These are phyloP conservation scores for Coniochaeta ligniaria DNA, from an alignment of 2,329 filamentous ascomycete species.

Conservation along the genomic window DNA sequence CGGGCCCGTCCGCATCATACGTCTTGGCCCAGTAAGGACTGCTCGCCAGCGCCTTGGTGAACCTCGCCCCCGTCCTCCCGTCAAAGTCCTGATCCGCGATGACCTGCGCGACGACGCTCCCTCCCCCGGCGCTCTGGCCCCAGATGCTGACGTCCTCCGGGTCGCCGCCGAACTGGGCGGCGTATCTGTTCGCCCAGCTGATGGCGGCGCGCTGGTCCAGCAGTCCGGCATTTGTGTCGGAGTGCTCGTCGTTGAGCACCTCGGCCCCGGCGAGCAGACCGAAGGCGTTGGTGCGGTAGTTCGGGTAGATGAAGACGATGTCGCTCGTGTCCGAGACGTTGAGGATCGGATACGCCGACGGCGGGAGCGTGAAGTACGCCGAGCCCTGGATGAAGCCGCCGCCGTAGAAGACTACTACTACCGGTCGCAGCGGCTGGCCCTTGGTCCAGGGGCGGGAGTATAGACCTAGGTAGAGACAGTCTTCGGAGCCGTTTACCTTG, in stretches of 20 bases:
- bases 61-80: conserved; percentile 3
- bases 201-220: conserved; percentile 43
- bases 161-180: conserved; percentile 41
- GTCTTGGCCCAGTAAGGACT: conserved; percentile 55
- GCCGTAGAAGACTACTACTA: conserved; percentile 54
- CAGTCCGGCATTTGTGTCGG: conserved; percentile 44
- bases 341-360: conserved; percentile 48
- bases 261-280: conserved; percentile 44
- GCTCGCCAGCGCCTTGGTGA: conserved; percentile 23
- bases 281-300: conserved; percentile 51
- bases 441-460: conserved; percentile 49
- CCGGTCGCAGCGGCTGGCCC: conserved; percentile 39
- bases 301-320: conserved; percentile 36
- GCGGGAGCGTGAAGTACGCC: conserved; percentile 47
- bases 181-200: conserved; percentile 39
- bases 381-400: conserved; percentile 54
- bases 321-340: conserved; percentile 45
- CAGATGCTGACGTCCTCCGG: conserved; percentile 39
- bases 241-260: conserved; percentile 31
- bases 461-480: conserved; percentile 54
- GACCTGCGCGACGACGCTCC: conserved; percentile 43
- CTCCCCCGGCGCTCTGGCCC: conserved; percentile 49
- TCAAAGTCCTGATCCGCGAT: conserved; percentile 27
- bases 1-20: conserved; percentile 39
- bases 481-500: conserved; percentile 45